phyloP scores from a whole-genome alignment of 495 filamentous ascomycete genomes.

The Tuber melanosporum region DNA sequence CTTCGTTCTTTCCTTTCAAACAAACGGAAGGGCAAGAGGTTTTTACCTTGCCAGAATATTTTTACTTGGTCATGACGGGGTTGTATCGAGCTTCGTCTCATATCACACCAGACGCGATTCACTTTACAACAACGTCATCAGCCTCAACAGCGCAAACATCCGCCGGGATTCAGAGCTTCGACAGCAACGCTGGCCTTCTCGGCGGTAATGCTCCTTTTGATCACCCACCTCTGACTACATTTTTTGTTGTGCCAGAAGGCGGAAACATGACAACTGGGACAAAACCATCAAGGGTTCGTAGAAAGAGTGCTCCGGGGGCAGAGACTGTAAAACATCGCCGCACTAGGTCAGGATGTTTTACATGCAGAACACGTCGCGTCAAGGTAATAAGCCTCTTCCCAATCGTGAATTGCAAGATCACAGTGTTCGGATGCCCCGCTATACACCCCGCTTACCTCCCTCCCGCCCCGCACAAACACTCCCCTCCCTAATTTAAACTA shows the following conservation, averaged over 20 bases:
- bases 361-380: constrained; percentile 79
- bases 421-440: constrained; percentile 16
- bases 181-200: neutral
- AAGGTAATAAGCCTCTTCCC: constrained; percentile 55
- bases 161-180: constrained; percentile 29
- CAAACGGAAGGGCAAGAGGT: neutral
- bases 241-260: constrained; percentile 35
- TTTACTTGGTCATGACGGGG: constrained; percentile 30
- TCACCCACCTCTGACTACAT: constrained; percentile 33
- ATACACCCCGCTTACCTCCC: constrained; percentile 9
- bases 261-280: constrained; percentile 43
- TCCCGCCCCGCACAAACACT: constrained; percentile 2
- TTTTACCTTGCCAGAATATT: neutral
- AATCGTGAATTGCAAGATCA: constrained; percentile 11
- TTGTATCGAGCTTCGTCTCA: constrained; percentile 36
- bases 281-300: constrained; percentile 52
- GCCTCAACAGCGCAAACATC: constrained; percentile 32
- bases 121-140: constrained; percentile 35
- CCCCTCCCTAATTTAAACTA: neutral
- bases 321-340: constrained; percentile 91
- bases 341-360: constrained; percentile 90
- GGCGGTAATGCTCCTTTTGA: constrained; percentile 24
- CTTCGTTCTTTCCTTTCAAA: neutral
- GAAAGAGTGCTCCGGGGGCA: constrained; percentile 53
- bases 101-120: constrained; percentile 35